phyloP scores from a whole-genome alignment of 2,329 filamentous ascomycete genomes.

The Calonectria henricotiae region DNA sequence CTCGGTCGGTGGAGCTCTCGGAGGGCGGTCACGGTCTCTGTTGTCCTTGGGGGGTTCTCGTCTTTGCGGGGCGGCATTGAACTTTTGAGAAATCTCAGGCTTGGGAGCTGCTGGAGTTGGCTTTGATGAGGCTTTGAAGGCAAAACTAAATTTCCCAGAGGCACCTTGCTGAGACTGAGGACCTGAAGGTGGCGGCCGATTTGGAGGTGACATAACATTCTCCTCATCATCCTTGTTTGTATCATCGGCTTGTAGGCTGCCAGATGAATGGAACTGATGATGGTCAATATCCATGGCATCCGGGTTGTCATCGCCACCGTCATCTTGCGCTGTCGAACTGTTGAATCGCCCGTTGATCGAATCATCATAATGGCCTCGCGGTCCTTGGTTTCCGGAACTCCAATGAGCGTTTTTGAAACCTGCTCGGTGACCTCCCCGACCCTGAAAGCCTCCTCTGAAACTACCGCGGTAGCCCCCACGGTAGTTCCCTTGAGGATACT shows the following conservation, averaged over 20 bases:
- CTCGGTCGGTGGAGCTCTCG: conserved; percentile 67
- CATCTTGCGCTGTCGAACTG: conserved; percentile 35
- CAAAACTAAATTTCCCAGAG: conserved; percentile 89
- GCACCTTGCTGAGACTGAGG: conserved; percentile 66
- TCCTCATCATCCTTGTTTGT: conserved; percentile 61
- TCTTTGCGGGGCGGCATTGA: conserved; percentile 75
- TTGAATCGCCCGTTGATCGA: conserved; percentile 43
- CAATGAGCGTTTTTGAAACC: conserved; percentile 81
- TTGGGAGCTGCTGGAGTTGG: conserved; percentile 72
- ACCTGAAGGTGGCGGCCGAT: conserved; percentile 69
- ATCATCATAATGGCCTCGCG: conserved; percentile 49
- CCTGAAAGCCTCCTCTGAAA: conserved; percentile 74
- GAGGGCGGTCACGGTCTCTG: conserved; percentile 66
- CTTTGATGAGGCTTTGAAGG: conserved; percentile 84
- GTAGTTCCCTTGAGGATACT: conserved; percentile 66
- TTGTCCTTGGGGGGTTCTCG: conserved; percentile 55
- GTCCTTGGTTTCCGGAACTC: conserved; percentile 65
- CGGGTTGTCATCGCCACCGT: conserved; percentile 38
- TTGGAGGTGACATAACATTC: conserved; percentile 71
- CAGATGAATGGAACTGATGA: conserved; percentile 51
- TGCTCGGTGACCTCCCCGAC: conserved; percentile 71
- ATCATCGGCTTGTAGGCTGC: conserved; percentile 35
- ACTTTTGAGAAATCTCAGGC: conserved; percentile 78
- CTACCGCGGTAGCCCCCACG: conserved; percentile 68
- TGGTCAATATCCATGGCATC: conserved; percentile 43